These are phyloP conservation scores for Moesziomyces sp. DNA, from an alignment of 1,284 basidiomycete genomes.

Conservation along the genomic window DNA sequence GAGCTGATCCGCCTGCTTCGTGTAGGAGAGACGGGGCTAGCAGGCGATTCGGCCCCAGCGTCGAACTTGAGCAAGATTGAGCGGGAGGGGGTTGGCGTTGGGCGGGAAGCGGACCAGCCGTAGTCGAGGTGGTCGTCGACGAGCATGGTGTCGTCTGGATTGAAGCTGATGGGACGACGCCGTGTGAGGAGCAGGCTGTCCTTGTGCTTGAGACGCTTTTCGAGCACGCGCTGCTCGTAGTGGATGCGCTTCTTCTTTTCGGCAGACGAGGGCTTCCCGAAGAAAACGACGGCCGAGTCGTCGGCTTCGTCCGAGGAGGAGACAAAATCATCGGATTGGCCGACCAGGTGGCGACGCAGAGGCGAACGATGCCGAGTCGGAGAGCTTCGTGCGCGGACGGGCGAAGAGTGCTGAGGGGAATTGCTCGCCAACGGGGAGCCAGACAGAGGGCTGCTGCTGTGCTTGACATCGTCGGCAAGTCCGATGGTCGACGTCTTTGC, in stretches of 20 bases:
- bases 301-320: slow-evolving; percentile 44
- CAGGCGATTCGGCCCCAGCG: not conserved
- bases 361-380: slow-evolving; percentile 13
- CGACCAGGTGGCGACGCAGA: slow-evolving; percentile 6
- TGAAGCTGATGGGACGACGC: slow-evolving; percentile 43
- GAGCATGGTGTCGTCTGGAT: slow-evolving; percentile 50
- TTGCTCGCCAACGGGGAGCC: slow-evolving; percentile 9
- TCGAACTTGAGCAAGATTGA: slow-evolving; percentile 2
- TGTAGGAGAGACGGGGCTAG: slow-evolving; percentile 15
- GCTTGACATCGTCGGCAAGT: slow-evolving; percentile 9
- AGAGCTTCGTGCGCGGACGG: slow-evolving; percentile 23
- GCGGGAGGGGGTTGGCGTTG: slow-evolving; percentile 19
- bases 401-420: slow-evolving; percentile 14
- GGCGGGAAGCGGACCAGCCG: slow-evolving; percentile 26
- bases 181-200: slow-evolving; percentile 50
- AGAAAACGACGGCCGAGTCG: slow-evolving; percentile 44
- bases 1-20: slow-evolving; percentile 7
- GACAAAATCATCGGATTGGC: slow-evolving; percentile 13
- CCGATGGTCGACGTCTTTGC: slow-evolving; percentile 28
- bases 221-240: slow-evolving; percentile 43
- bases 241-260: slow-evolving; percentile 48
- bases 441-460: slow-evolving; percentile 2
- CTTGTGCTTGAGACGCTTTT: slow-evolving; percentile 44
- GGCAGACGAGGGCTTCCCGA: slow-evolving; percentile 44
- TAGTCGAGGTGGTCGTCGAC: slow-evolving; percentile 18